Conservation (phyloP, 1,139 yeast genomes). For the Zygosaccharomyces sapae region DNA sequence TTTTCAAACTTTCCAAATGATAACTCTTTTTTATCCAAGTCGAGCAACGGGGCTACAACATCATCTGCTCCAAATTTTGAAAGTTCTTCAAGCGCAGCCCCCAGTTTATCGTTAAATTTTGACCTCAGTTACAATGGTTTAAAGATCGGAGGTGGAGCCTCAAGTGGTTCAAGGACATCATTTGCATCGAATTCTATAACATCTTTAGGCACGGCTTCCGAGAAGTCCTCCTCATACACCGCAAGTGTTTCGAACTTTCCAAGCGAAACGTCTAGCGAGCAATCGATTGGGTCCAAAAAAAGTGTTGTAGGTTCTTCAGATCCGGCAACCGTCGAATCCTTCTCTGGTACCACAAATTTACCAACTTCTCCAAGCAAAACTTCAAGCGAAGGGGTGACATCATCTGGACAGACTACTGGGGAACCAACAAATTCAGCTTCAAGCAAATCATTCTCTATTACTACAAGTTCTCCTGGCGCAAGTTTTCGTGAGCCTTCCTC, state of each 20-base stretch:
- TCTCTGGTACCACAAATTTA: background rate
- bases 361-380: background rate
- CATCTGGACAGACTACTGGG: background rate
- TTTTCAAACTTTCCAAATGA: background rate
- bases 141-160: no score
- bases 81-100: no score
- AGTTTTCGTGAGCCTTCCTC: background rate
- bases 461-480: background rate
- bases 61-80: background rate
- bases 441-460: background rate
- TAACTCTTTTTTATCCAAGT: background rate
- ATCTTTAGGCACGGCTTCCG: no score
- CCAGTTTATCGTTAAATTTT: no score
- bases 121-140: no score
- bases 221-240: background rate
- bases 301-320: background rate
- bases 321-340: background rate
- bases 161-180: no score
- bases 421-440: background rate
- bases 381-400: background rate
- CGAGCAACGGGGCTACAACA: background rate
- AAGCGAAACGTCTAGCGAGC: no score
- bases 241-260: background rate
- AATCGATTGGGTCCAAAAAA: background rate
- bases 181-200: no score